Evolutionary conservation across 2,329 filamentous ascomycete species (phyloP).

Genomic region (Phialocephala sp.): DNA sequence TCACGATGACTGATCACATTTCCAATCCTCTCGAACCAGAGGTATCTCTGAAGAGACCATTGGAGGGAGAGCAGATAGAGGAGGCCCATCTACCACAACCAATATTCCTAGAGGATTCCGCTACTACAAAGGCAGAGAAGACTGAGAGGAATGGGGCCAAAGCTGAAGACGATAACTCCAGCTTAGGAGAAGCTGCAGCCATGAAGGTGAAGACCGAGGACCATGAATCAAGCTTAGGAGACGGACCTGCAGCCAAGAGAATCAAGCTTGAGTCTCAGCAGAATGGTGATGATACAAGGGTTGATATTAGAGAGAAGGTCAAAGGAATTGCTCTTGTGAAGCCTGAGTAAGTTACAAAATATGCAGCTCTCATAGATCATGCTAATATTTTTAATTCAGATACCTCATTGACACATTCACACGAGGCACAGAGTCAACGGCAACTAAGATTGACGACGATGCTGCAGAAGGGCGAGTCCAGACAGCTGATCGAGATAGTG

Average conservation of each 20-base stretch:
- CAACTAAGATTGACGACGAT: conserved; percentile 53
- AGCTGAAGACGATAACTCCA: conserved; percentile 26
- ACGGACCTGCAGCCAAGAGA: conserved; percentile 11
- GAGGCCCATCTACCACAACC: conserved; percentile 35
- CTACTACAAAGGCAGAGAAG: conserved; percentile 42
- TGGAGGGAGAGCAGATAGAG: conserved; percentile 27
- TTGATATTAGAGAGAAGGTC: conserved; percentile 37
- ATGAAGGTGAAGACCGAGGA: conserved; percentile 62
- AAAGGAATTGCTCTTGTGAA: conserved; percentile 43
- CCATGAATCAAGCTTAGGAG: conserved; percentile 57
- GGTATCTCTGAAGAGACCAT: conserved; percentile 39
- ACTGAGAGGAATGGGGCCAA: conserved; percentile 37
- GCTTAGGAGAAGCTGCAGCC: conserved; percentile 51
- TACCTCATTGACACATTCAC: conserved; percentile 39
- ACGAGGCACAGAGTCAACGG: conserved; percentile 18
- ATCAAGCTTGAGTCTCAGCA: conserved; percentile 10
- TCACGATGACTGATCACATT: conserved; percentile 31
- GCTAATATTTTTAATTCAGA: conserved; percentile 27
- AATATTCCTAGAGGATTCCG: conserved; percentile 39
- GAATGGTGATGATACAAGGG: conserved; percentile 16
- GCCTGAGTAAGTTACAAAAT: conserved; percentile 38
- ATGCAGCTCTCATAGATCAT: not conserved
- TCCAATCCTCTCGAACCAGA: conserved; percentile 24
- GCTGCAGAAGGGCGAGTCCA: conserved; percentile 58
- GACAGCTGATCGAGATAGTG: conserved; percentile 42